Evolutionary conservation across 768 basidiomycete species (phyloP).

Genomic region (Boletus tylopilopsis): DNA sequence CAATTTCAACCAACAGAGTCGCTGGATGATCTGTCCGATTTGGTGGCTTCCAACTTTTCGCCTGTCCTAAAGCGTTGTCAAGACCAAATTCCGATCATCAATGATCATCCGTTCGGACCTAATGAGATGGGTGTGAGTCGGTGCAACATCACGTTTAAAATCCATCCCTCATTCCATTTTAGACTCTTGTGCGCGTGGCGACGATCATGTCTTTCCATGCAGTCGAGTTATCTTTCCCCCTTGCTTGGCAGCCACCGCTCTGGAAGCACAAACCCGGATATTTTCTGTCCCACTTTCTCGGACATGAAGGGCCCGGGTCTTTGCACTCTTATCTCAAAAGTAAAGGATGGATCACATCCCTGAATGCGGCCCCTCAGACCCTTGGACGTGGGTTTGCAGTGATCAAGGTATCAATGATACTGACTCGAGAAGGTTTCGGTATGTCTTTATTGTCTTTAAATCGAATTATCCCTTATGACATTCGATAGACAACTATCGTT

Average conservation of each 20-base stretch:
- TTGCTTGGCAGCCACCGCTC: conserved; percentile 66
- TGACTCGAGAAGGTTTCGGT: conserved; percentile 89
- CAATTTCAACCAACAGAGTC: conserved; percentile 48
- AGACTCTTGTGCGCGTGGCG: conserved; percentile 83
- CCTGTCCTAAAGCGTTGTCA: conserved; percentile 62
- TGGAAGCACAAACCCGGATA: conserved; percentile 77
- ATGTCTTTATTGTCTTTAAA: conserved; percentile 25
- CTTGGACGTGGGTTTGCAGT: conserved; percentile 83
- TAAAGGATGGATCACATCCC: conserved; percentile 79
- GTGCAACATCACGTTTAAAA: neutral
- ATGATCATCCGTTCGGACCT: conserved; percentile 73
- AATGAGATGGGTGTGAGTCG: conserved; percentile 67
- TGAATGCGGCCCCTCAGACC: conserved; percentile 66
- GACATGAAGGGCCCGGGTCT: conserved; percentile 92
- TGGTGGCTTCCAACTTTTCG: conserved; percentile 67
- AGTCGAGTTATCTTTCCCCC: conserved; percentile 76
- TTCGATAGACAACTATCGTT: conserved; percentile 59
- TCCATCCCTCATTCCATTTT: conserved; percentile 16
- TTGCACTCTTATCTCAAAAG: conserved; percentile 86
- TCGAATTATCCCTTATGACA: conserved; percentile 3
- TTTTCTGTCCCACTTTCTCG: conserved; percentile 78
- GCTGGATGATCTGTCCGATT: conserved; percentile 62
- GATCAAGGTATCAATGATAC: conserved; percentile 77
- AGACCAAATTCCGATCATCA: conserved; percentile 57
- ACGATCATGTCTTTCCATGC: conserved; percentile 86